Evolutionary conservation across 1,284 basidiomycete genomes (phyloP).

Genomic region (Rhodotorula sp.): DNA sequence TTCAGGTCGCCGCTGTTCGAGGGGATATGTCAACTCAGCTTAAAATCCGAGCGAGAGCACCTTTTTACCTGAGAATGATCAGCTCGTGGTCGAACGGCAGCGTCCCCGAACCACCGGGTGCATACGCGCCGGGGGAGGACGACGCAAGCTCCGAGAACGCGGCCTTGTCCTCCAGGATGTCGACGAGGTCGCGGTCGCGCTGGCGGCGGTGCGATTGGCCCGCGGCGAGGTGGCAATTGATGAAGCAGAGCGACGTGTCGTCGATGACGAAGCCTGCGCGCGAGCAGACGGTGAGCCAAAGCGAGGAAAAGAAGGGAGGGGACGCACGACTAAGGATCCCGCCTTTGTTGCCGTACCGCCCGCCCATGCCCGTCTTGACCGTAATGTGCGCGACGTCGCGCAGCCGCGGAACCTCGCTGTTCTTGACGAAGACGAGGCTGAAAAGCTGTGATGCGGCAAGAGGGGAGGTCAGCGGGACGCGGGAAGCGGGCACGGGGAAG

Average conservation of each 20-base stretch:
- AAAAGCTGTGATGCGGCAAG: conserved; percentile 59
- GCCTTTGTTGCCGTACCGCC: conserved; percentile 91
- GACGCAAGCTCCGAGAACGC: conserved; percentile 60
- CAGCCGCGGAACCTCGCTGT: conserved; percentile 73
- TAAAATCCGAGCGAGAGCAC: no score
- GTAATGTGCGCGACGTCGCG: conserved; percentile 87
- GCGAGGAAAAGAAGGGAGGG: conserved; percentile 65
- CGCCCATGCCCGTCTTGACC: conserved; percentile 93
- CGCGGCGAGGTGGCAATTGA: conserved; percentile 95
- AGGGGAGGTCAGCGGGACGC: conserved; percentile 37
- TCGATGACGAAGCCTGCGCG: conserved; percentile 78
- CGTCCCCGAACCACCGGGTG: conserved; percentile 89
- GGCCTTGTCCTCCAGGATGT: conserved; percentile 81
- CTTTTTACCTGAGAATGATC: conserved; percentile 64
- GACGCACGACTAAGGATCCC: conserved; percentile 64
- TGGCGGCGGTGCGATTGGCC: conserved; percentile 80
- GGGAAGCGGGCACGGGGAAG: conserved; percentile 53
- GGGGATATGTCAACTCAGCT: neutral
- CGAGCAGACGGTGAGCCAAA: conserved; percentile 39
- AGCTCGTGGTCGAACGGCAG: conserved; percentile 93
- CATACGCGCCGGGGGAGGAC: conserved; percentile 60
- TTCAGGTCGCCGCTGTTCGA: conserved; percentile 70
- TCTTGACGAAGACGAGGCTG: conserved; percentile 80
- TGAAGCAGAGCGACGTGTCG: conserved; percentile 79
- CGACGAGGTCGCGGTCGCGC: conserved; percentile 83